Evolutionary conservation across 1,139 yeast genomes (phyloP), one percentile per base, ranked within the genome.

Genomic region (Lodderomyces pseudojiufengensis): DNA sequence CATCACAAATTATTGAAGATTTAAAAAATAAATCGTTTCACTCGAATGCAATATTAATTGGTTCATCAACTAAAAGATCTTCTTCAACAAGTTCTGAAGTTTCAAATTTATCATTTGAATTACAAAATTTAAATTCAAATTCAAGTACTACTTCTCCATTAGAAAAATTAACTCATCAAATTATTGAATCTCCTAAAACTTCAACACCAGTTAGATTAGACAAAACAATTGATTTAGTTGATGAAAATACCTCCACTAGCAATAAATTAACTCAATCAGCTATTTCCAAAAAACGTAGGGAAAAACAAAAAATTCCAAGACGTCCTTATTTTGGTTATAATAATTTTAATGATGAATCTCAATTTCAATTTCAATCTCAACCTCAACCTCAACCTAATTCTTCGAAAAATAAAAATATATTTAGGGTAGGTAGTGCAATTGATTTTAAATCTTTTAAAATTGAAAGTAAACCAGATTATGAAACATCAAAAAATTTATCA

Each of bases 401-500:
- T n/a, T n/a, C n/a, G n/a, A n/a, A n/a, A n/a, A n/a, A n/a, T n/a
- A n/a, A n/a, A 18, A 18, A 5, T 5, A 18, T 18, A 7, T 18
- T 18, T 7, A 18, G 7, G 7, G 7, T 18, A 5, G 20, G 20
- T 5, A 18, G 7, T 18, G 7, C 33, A 28, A 21, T 42, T 24
- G 44, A 44, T 24, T 40, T 43, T 11, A 36, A 43, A 23, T 15
- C 18, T 5, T 26, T 44, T 9, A 16, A 35, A 13, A 36, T 44
- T 13, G 15, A 25, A 15, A 38, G 45, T 0, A 33, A 24, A 10
- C 46, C 47, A 7, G 48, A 44, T 25, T 27, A 30, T 16, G 24
- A 31, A n/a, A 41, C 43, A 25, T 43, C 47, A 3, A 9, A n/a
- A 3, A 26, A 22, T 21, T 31, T 44, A 24, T 25, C 43, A 7